Evolutionary conservation across 148 eudicot genomes (phyloP).

Genomic region (Silene uniflora): DNA sequence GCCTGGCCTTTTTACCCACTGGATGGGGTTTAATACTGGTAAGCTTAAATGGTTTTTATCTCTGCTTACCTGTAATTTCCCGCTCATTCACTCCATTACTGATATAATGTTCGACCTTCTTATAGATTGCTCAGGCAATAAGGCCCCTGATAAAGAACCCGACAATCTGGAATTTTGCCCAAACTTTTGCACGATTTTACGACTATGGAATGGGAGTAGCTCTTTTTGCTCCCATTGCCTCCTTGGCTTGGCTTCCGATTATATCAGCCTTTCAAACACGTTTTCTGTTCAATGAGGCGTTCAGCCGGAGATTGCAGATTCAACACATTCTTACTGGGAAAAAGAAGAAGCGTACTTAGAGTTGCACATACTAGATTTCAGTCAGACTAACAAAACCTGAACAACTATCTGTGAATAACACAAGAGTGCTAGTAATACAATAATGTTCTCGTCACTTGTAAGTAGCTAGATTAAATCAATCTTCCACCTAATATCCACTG

Average conservation of each 20-base stretch:
- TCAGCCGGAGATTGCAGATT: conserved; percentile 78
- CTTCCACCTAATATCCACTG: not conserved
- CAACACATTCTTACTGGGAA: conserved; percentile 72
- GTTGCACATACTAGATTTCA: conserved; percentile 7
- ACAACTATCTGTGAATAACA: conserved; percentile 18
- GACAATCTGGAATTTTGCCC: conserved; percentile 65
- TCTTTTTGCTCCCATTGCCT: conserved; percentile 76
- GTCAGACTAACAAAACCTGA: not conserved
- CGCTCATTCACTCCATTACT: not conserved
- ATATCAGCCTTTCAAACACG: conserved; percentile 88
- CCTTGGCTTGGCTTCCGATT: conserved; percentile 89
- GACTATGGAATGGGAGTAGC: conserved; percentile 82
- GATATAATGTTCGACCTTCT: conserved; percentile 1
- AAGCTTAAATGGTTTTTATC: conserved; percentile 19
- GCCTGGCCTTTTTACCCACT: conserved; percentile 84
- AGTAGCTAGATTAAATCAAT: not conserved
- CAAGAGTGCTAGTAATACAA: not conserved
- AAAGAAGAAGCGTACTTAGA: conserved; percentile 50
- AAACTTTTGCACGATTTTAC: conserved; percentile 71
- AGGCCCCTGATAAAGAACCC: conserved; percentile 59
- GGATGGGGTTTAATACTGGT: conserved; percentile 96
- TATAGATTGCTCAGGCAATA: conserved; percentile 63
- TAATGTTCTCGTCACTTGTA: conserved; percentile 6
- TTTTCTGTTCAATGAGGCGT: conserved; percentile 90
- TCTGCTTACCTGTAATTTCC: not conserved